Conservation (phyloP, 1,284 basidiomycete species). For the Rhodotorula glutinis region DNA sequence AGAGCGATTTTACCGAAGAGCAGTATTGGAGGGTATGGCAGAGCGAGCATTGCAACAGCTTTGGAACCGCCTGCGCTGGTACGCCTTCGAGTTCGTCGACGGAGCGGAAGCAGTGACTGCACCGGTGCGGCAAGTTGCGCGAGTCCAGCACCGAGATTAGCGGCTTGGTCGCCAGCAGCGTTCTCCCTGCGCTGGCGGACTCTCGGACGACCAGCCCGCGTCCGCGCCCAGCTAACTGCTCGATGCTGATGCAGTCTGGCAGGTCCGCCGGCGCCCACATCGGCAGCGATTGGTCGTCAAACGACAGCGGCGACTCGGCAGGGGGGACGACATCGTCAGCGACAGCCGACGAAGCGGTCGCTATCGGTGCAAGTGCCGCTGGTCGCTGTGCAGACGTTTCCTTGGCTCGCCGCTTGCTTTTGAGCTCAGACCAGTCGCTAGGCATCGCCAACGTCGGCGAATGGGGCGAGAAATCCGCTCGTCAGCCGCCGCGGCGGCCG, state of each 20-base stretch:
- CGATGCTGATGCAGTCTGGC: conserved; percentile 13
- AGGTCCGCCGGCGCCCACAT: conserved; percentile 9
- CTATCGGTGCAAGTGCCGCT: too few species aligned
- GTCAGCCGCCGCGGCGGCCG: too few species aligned
- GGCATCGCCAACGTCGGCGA: background rate
- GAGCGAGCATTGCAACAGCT: conserved; percentile 56
- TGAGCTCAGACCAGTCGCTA: conserved; percentile 3
- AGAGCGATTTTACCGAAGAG: conserved; percentile 54
- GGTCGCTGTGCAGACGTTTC: background rate
- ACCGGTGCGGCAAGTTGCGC: conserved; percentile 60
- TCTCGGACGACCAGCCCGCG: conserved; percentile 16
- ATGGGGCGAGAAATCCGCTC: too few species aligned
- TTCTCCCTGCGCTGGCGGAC: conserved; percentile 54
- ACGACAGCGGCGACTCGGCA: too few species aligned
- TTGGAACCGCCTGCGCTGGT: background rate
- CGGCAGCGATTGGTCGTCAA: too few species aligned
- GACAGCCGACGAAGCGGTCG: too few species aligned
- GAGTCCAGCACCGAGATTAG: conserved; percentile 65
- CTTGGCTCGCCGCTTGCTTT: background rate
- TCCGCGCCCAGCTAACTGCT: conserved; percentile 3
- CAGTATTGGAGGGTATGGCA: conserved; percentile 73
- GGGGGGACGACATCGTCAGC: too few species aligned
- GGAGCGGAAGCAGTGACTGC: conserved; percentile 62
- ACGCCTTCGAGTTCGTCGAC: conserved; percentile 39
- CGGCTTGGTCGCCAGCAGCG: conserved; percentile 59